phyloP scores from a whole-genome alignment of 805 yeast species.

The Spathaspora hagerdaliae region DNA sequence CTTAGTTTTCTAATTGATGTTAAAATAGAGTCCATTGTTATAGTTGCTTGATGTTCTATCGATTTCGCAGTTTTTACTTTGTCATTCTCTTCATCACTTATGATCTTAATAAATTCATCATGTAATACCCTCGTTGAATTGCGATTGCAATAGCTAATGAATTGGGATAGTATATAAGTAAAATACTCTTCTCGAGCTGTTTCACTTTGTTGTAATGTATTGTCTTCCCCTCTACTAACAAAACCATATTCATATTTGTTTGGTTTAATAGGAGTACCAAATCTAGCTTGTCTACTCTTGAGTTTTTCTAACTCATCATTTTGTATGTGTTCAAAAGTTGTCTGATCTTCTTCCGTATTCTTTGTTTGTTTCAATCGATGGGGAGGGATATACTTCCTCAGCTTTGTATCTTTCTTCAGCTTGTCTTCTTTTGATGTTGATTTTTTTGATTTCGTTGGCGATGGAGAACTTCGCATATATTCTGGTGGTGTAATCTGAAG shows the following conservation, averaged over 20 bases:
- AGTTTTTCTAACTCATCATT: not conserved
- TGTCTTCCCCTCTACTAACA: slow-evolving; percentile 58
- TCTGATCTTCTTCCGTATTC: not conserved
- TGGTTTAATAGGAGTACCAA: slow-evolving; percentile 2
- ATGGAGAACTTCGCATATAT: not conserved
- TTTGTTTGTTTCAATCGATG: not conserved
- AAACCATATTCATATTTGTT: slow-evolving; percentile 41
- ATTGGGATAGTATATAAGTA: slow-evolving; percentile 28
- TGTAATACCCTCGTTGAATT: slow-evolving; percentile 11
- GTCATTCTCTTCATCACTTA: slow-evolving; percentile 7
- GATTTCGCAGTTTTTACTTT: slow-evolving; percentile 3
- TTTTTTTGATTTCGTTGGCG: too few species aligned
- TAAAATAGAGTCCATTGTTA: slow-evolving; percentile 22
- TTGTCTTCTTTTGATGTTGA: too few species aligned
- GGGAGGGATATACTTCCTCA: slow-evolving; percentile 3
- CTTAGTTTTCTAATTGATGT: slow-evolving; percentile 45
- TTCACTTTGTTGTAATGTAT: slow-evolving; percentile 42
- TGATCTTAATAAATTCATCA: slow-evolving; percentile 7
- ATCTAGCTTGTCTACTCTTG: slow-evolving; percentile 2
- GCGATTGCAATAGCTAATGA: slow-evolving; percentile 26
- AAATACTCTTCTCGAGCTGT: slow-evolving; percentile 40
- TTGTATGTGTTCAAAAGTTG: not conserved
- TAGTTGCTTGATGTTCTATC: not conserved
- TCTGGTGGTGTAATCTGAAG: slow-evolving; percentile 1
- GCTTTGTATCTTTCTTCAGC: not conserved